Evolutionary conservation across 148 eudicot species (phyloP).

Genomic region (Rhododendron griersonianum): DNA sequence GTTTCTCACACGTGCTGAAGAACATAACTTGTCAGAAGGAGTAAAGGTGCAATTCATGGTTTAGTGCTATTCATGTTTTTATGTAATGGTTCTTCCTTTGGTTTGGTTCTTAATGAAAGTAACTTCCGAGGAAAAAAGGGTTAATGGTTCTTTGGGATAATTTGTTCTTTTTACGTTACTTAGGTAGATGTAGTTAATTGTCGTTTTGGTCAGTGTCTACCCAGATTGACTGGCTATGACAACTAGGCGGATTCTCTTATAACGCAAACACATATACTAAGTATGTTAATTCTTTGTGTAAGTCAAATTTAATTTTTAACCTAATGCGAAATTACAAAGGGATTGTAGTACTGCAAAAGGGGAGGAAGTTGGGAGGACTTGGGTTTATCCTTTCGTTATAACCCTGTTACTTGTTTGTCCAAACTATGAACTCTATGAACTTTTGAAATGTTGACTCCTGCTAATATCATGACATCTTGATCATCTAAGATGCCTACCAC

Average conservation of each 20-base stretch:
- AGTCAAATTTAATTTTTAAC: neutral
- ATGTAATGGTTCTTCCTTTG: neutral
- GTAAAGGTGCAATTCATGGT: constrained; percentile 55
- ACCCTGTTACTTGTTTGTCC: neutral
- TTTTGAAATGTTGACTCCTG: constrained; percentile 3
- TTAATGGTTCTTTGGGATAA: neutral
- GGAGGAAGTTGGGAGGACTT: neutral
- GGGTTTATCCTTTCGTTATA: neutral
- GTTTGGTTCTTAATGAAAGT: neutral
- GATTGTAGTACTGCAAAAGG: neutral
- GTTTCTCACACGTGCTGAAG: constrained; percentile 83
- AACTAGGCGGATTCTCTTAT: neutral
- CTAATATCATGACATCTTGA: neutral
- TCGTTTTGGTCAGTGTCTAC: neutral
- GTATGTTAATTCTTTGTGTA: neutral
- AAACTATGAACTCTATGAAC: neutral
- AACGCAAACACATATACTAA: neutral
- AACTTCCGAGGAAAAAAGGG: neutral
- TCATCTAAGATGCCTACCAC: neutral
- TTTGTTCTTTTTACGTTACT: neutral
- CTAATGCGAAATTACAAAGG: neutral
- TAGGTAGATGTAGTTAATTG: neutral
- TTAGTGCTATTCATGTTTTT: neutral
- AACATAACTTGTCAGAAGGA: constrained; percentile 65
- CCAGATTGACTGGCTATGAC: neutral